Evolutionary conservation across 1,284 basidiomycete genomes (phyloP), one percentile per base, ranked within the genome.

Genomic region (Rhodotorula sp.): DNA sequence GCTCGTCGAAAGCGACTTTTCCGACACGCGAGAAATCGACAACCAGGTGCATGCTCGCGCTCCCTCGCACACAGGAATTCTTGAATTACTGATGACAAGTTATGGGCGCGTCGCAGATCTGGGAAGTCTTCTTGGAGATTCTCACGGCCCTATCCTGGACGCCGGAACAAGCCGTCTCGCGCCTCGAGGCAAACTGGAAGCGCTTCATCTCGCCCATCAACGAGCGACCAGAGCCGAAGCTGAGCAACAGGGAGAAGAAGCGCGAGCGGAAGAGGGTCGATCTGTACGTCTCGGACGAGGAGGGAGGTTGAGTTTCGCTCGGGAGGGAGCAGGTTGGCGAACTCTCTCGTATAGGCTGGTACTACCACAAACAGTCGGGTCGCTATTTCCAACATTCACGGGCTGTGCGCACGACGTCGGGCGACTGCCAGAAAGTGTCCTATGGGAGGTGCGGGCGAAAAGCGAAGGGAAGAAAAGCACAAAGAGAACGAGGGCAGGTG

Each of bases 1-100:
- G 48, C 84, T 93, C 59, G 86, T 85, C 36, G 91, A 93, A 79
- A 91, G 89, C 6, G 91, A 93, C 80, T 70, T 59, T 13, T 63
- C 64, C n/a, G 36, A 64, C 27, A 66, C 66, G 4, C 8, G 36
- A 10, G 52, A 67, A 30, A 66, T 75, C 24, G 74, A 75, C 46
- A 20, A 52, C 7, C 67, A 72, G 66, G 70, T 67, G 20, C n/a
- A 62, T 24, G 30, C 2, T 15, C 59, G 20, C 10, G 1, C 29
- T 39, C 7, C 24, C 20, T 24, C 4, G 32, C 59, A 63, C 19
- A n/a, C 15, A 6, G 24, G 4, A 5, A 9, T n/a, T 7, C 2
- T n/a, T 2, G 24, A 32, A 11, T 46, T 10, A 36, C 54, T 59
- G 8, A 59, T 13, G 19, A 17, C 19, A 2, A 27, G 8, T 20